Conservation (phyloP, 805 yeast genomes). For the Cyberlindnera suaveolens region DNA sequence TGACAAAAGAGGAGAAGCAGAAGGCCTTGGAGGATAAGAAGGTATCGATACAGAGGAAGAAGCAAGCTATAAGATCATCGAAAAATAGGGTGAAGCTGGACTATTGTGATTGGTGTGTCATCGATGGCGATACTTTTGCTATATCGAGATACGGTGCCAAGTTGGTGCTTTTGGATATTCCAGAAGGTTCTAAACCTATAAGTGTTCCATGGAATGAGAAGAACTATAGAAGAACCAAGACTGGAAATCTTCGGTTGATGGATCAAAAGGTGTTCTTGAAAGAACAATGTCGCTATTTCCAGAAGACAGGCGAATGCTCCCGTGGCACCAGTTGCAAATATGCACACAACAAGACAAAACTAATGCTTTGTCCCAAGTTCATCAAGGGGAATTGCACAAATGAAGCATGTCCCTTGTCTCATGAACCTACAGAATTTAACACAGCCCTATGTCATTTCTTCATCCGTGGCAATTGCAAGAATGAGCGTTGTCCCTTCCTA, state of each 20-base stretch:
- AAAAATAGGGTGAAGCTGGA: conserved; percentile 34
- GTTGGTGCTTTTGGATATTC: conserved; percentile 32
- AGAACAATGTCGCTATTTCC: conserved; percentile 24
- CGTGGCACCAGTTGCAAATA: conserved; percentile 47
- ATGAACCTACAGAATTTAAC: conserved; percentile 51
- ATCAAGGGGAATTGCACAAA: conserved; percentile 40
- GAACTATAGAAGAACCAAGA: conserved; percentile 22
- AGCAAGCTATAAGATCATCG: conserved; percentile 17
- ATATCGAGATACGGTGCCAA: conserved; percentile 33
- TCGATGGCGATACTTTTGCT: conserved; percentile 40
- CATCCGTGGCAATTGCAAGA: conserved; percentile 41
- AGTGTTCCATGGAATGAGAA: conserved; percentile 29
- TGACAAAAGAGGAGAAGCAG: conserved; percentile 20
- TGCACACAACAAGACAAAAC: conserved; percentile 42
- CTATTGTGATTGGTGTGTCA: conserved; percentile 37
- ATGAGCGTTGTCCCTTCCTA: conserved; percentile 42
- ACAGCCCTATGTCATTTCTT: conserved; percentile 53
- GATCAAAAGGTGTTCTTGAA: conserved; percentile 18
- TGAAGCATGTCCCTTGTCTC: conserved; percentile 46
- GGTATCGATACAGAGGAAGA: conserved; percentile 9
- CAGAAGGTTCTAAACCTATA: conserved; percentile 1
- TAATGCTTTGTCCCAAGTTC: conserved; percentile 49
- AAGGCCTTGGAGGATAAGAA: conserved; percentile 18
- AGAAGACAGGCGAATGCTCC: conserved; percentile 34
- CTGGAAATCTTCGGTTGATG: conserved; percentile 25